Evolutionary conservation across 306 rosid species (phyloP).

Genomic region (Cicer chorassanicum): DNA sequence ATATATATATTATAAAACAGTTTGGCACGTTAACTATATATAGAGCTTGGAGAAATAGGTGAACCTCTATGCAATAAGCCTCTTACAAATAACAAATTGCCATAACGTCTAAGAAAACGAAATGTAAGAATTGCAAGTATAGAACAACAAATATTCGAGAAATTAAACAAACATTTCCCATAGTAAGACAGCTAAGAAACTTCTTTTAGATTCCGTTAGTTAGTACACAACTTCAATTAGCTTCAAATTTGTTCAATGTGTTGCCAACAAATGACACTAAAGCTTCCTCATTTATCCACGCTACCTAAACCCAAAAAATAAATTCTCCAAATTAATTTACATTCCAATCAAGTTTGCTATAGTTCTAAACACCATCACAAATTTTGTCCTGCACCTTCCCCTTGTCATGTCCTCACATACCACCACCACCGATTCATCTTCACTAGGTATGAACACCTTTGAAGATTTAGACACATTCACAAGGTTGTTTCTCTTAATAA

Average conservation of each 20-base stretch:
- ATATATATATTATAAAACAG: too few species aligned
- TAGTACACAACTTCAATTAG: constrained; percentile 25
- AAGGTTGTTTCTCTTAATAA: constrained; percentile 57
- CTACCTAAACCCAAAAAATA: constrained; percentile 48
- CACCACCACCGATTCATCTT: constrained; percentile 28
- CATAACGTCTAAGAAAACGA: not conserved
- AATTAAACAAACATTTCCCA: not conserved
- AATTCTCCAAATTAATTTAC: constrained; percentile 40
- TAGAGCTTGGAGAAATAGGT: too few species aligned
- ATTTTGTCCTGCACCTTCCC: not conserved
- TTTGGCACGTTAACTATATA: too few species aligned
- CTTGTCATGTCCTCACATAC: constrained; percentile 33
- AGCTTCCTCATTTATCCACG: constrained; percentile 29
- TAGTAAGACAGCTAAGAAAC: constrained; percentile 11
- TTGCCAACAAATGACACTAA: constrained; percentile 13
- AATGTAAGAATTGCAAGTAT: not conserved
- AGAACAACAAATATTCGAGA: not conserved
- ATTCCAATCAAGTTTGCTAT: constrained; percentile 9
- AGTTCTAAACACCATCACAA: not conserved
- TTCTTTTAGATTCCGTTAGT: constrained; percentile 2
- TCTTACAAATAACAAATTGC: constrained; percentile 1
- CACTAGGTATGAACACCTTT: not conserved
- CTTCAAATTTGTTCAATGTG: constrained; percentile 21
- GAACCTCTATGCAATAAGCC: too few species aligned
- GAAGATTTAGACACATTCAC: constrained; percentile 48